Conservation (phyloP, 805 yeast genomes). For the Maudiozyma saulgeensis region DNA sequence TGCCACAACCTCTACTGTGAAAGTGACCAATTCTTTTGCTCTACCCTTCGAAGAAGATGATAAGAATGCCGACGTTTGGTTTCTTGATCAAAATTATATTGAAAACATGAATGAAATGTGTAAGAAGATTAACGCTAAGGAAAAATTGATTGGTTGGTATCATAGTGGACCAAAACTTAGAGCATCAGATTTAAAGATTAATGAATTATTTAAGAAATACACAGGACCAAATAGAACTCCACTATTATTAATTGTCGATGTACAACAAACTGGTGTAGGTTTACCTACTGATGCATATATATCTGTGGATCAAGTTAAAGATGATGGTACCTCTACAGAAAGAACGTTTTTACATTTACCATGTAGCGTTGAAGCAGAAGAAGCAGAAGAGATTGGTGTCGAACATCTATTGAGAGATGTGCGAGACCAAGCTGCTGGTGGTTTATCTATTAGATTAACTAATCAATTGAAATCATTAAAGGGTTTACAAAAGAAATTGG, state of each 20-base stretch:
- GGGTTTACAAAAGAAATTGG: slow-evolving; percentile 71
- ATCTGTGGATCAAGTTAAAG: slow-evolving; percentile 90
- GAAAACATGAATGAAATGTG: slow-evolving; percentile 98
- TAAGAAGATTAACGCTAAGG: slow-evolving; percentile 94
- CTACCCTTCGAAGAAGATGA: slow-evolving; percentile 98
- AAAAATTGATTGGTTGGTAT: slow-evolving; percentile 96
- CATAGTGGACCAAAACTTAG: slow-evolving; percentile 93
- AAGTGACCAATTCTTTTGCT: slow-evolving; percentile 88
- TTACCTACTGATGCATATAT: slow-evolving; percentile 93
- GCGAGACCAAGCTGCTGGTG: slow-evolving; percentile 94
- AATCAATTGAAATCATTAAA: slow-evolving; percentile 80
- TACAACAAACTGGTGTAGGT: slow-evolving; percentile 70
- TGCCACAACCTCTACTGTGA: slow-evolving; percentile 39
- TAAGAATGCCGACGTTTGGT: slow-evolving; percentile 87
- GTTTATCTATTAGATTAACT: slow-evolving; percentile 75
- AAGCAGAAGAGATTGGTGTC: slow-evolving; percentile 98
- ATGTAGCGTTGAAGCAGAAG: slow-evolving; percentile 89
- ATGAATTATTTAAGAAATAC: slow-evolving; percentile 79
- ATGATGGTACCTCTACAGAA: slow-evolving; percentile 89
- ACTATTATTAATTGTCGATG: slow-evolving; percentile 81
- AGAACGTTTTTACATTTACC: slow-evolving; percentile 91
- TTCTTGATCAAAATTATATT: slow-evolving; percentile 89
- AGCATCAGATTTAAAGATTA: slow-evolving; percentile 81
- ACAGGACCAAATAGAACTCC: slow-evolving; percentile 51
- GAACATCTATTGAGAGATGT: slow-evolving; percentile 92